Evolutionary conservation across 257 asterid species (phyloP), one percentile per base, ranked within the genome.

Genomic region (Fraxinus americana): DNA sequence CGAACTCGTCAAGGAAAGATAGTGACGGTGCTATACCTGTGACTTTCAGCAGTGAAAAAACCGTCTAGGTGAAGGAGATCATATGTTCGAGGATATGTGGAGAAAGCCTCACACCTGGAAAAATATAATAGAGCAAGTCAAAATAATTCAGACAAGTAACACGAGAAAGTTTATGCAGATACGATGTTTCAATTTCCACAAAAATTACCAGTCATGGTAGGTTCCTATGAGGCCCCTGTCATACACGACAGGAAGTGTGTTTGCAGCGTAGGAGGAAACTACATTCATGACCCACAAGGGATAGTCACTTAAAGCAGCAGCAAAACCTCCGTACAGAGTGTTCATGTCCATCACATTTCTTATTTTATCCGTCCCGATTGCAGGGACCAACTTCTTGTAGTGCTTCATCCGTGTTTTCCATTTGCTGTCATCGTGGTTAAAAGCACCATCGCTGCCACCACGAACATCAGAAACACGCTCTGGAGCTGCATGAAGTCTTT

Each of bases 301-400:
- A 83, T 82, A 75, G 17, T 88, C 90, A 13, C 70, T 76, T 88
- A 92, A 65, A 75, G 98, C 88, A 38, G 99, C 99, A 7, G 99
- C 98, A 78, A 96, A 88, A 29, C 99, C 97, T 77, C 98, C 99
- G 32, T 91, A 93, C 45, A 87, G 38, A 39, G 99, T 96, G 86
- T 92, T 96, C 98, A 93, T 96, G 79, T 96, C 99, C 97, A 96
- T 91, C 38, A 91, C 98, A 69, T 96, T 96, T 80, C 99, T 89
- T 48, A 96, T 86, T 89, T 91, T 90, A 43, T 96, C 91, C 0
- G 93, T 92, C 59, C 97, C 97, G 0, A 95, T 78, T 0, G 97
- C 88, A 35, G 98, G 94, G 14, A 95, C 82, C 91, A 95, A 67
- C 90, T 91, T 93, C 88, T 91, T 93, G 89, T 95, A 95, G 82